Evolutionary conservation across 2,329 filamentous ascomycete genomes (phyloP), one percentile per base, ranked within the genome.

Genomic region (Aspergillus piperis): DNA sequence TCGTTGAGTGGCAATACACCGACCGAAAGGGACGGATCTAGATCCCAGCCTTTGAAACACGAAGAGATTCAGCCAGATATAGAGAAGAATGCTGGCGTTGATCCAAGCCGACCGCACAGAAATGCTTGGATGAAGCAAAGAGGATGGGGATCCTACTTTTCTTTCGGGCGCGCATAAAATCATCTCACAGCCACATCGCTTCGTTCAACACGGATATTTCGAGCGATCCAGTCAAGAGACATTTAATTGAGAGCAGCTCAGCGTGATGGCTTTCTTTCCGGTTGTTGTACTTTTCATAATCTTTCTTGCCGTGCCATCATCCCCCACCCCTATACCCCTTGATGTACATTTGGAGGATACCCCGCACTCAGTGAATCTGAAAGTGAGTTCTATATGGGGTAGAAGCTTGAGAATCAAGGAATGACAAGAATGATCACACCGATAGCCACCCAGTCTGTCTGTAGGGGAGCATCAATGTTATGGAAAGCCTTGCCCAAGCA

Each of bases 141-240:
- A 6, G 59, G 62, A 7, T 64, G 63, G 63, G 59, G 59, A 41
- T 64, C 62, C 13, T 61, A 58, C 17, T 65, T 65, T 23, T 54
- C 57, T 3, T 62, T 65, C 15, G 53, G 55, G n/a, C 54, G 61
- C 42, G 52, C 50, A 27, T 63, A 48, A 52, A 44, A 41, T 7
- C 19, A 23, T 11, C 5, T 21, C 5, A 19, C 15, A n/a, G 32
- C 30, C 30, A 36, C 30, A 36, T 3, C 30, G 17, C 44, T 15
- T 38, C 38, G 13, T 7, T 38, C 32, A 11, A 21, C 39, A 23
- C 17, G 1, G 4, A 21, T n/a, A 8, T 6, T 10, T 32, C 13
- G 25, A 30, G 15, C 11, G 6, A 49, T 11, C n/a, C 15, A 27
- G n/a, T 5, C 25, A 32, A 8, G 3, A 27, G 2, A 8, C 1